Conservation (phyloP, 148 eudicot species). For the Dysphania ambrosioides region DNA sequence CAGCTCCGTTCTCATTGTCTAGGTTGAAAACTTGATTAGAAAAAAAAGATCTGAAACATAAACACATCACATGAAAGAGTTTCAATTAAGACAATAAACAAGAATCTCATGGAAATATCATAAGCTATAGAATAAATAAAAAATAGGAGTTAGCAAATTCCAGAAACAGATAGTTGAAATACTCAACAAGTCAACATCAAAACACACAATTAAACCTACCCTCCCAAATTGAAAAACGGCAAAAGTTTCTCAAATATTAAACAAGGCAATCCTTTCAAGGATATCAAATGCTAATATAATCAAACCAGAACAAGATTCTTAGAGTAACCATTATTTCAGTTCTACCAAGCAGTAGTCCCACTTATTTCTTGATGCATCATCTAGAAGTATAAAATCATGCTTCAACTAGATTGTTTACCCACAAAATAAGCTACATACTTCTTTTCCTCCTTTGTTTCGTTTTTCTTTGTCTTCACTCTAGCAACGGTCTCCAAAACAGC, state of each 20-base stretch:
- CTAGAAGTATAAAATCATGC: not conserved
- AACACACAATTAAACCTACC: not conserved
- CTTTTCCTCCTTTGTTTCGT: conserved; percentile 93
- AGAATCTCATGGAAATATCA: not conserved
- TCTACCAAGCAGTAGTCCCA: not conserved
- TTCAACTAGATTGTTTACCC: not conserved
- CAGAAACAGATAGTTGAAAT: not conserved
- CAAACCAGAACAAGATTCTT: not conserved
- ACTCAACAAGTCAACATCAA: not conserved
- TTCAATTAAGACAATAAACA: not conserved
- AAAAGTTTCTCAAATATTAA: not conserved
- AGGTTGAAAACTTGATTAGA: conserved; percentile 82
- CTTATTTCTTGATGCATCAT: not conserved
- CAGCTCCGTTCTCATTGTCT: conserved; percentile 78
- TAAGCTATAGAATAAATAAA: not conserved
- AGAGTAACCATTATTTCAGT: not conserved
- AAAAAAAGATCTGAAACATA: conserved; percentile 68
- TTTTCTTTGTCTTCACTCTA: conserved; percentile 92
- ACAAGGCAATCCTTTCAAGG: not conserved
- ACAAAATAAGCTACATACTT: conserved; percentile 58
- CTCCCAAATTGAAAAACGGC: not conserved
- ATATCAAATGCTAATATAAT: too few relatives aligned
- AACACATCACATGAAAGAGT: conserved; percentile 20
- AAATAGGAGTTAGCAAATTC: not conserved
- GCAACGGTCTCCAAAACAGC: conserved; percentile 98